Evolutionary conservation across 1,139 yeast species (phyloP).

Genomic region (Saccharomyces hybrid): DNA sequence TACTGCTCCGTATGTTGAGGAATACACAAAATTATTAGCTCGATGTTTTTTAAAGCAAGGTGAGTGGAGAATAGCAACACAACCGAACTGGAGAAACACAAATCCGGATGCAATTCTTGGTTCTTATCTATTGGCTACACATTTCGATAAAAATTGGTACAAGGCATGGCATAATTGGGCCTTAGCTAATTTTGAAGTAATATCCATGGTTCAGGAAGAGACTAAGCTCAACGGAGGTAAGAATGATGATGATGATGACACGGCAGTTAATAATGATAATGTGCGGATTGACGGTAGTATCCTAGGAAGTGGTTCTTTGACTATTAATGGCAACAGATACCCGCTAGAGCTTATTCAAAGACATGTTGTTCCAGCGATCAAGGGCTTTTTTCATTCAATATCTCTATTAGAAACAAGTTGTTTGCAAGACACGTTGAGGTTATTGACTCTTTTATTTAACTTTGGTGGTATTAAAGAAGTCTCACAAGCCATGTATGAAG

Average conservation of each 20-base stretch:
- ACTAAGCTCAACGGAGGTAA: conserved; percentile 21
- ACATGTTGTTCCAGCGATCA: conserved; percentile 90
- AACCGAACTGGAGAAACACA: conserved; percentile 66
- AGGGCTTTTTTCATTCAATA: conserved; percentile 92
- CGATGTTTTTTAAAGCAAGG: conserved; percentile 96
- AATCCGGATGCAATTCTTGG: conserved; percentile 74
- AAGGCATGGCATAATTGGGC: conserved; percentile 99
- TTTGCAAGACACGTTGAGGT: conserved; percentile 82
- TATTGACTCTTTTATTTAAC: conserved; percentile 89
- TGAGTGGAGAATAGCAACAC: conserved; percentile 90
- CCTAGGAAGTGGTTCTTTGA: conserved; percentile 22
- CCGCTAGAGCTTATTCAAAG: conserved; percentile 62
- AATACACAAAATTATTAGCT: conserved; percentile 81
- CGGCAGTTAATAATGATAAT: conserved; percentile 2
- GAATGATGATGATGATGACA: conserved; percentile 13
- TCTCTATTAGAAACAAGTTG: conserved; percentile 81
- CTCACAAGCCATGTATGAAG: conserved; percentile 84
- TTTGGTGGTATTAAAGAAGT: conserved; percentile 93
- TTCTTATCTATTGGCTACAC: conserved; percentile 88
- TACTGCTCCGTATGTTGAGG: conserved; percentile 74
- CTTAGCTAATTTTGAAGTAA: conserved; percentile 90
- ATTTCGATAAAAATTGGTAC: conserved; percentile 89
- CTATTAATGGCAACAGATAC: conserved; percentile 26
- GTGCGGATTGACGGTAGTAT: conserved; percentile 13
- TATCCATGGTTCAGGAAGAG: conserved; percentile 45